Base-by-base conservation (phyloP, 768 basidiomycete species). In the Tubosaeta sp. region DNA sequence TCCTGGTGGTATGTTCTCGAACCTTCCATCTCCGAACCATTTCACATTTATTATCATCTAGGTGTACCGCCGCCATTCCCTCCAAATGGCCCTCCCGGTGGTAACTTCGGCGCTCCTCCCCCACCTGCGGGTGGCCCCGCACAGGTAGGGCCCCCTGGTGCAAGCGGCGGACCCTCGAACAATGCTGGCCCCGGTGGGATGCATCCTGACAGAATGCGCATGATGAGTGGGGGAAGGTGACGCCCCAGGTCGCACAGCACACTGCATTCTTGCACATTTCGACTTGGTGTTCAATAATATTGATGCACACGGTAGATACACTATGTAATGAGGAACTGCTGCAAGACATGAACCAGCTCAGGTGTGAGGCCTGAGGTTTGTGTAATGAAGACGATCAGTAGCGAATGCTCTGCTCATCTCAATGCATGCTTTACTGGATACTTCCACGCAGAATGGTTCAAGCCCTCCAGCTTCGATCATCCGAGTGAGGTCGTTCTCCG, bases 191-290 rank as follows among this genome's bases (percentile, higher is more conserved):
- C 85, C 39, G 82, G 76, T n/a, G 78, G 77, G n/a, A 91, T 92
- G 58, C 90, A 92, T 66, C 90, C 90, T 10, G 90, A 92, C 69
- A 79, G 90, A 53, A 60, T 88, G 68, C 77, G 88, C 53, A 91
- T 92, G 89, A 82, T 92, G 84, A 77, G 68, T 32, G 42, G 54
- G 46, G 59, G 69, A 38, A 56, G 65, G 42, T 63, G 48, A 60
- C 22, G 22, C 22, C 22, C 22, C 22, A 22, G 22, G 22, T 22
- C 22, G 22, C 22, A 22, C 29, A 29, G 29, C 9, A 31, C 14
- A 25, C 22, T 22, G 3, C 22, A 22, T 22, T 3, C 22, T 22
- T n/a, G 4, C 34, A 16, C 5, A 35, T 27, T 42, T n/a, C 43
- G 19, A 48, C 26, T 46, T 22, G 5, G 17, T 43, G 25, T 47